These are phyloP conservation scores for Tetracladium setigerum DNA, from an alignment of 495 filamentous ascomycete species.

Conservation along the genomic window DNA sequence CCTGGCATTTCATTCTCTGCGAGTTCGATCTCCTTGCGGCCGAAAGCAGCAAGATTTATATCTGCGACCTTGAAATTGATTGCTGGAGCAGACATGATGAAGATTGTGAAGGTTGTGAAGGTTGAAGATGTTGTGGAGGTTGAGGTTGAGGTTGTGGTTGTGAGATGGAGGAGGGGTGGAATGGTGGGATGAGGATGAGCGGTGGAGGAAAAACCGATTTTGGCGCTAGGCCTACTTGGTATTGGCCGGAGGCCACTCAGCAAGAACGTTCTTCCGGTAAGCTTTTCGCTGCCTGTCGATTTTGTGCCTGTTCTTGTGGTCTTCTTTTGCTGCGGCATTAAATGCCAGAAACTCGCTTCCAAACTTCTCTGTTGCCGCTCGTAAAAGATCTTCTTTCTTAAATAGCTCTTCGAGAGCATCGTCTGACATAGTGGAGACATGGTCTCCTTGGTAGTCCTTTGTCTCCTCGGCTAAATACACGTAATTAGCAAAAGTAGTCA, in stretches of 20 bases:
- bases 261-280: neutral
- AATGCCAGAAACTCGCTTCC: neutral
- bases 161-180: neutral
- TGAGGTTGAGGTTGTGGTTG: conserved; percentile 7
- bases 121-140: conserved; percentile 16
- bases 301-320: neutral
- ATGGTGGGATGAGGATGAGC: neutral
- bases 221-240: too few relatives aligned
- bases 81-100: conserved; percentile 65
- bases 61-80: conserved; percentile 97
- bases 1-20: conserved; percentile 98
- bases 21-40: conserved; percentile 97
- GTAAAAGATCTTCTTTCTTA: too few relatives aligned
- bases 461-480: too few relatives aligned
- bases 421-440: too few relatives aligned
- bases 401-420: too few relatives aligned
- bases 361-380: too few relatives aligned
- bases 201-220: neutral
- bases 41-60: conserved; percentile 94
- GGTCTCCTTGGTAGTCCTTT: too few relatives aligned
- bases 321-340: neutral
- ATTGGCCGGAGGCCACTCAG: neutral
- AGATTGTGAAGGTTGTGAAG: neutral
- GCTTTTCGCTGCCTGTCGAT: neutral
- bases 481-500: too few relatives aligned